Base-by-base conservation (phyloP, 805 yeast species). In the Candida golubevii region DNA sequence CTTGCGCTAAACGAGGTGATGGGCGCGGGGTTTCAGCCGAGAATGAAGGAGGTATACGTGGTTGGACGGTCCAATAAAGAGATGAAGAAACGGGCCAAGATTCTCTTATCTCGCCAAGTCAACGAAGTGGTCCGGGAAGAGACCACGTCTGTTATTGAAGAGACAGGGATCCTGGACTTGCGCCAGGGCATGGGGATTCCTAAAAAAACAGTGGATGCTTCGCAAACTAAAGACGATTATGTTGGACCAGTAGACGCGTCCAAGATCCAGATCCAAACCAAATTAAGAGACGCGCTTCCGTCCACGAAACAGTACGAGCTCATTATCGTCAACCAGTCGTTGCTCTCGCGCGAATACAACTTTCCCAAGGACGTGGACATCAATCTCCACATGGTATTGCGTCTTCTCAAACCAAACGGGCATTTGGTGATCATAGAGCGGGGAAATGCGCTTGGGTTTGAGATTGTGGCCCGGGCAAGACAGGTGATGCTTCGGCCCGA, bases 401-500 rank as follows among this genome's bases (percentile, higher is more conserved):
- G 73, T 13, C 65, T 85, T 13, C 65, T 90, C 37, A 76, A 79
- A 12, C 96, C 97, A 0, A 78, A 79, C 9, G 99, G 98, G 0
- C 82, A 82, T 46, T 63, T 91, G 10, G 82, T 89, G 1, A 60
- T 93, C 1, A 66, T 90, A 3, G 98, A 93, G 65, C 73, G 97
- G 50, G 99, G 99, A 3, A 86, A 85, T 44, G 88, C 97, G 0
- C 58, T 82, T 29, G 98, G 98, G 0, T 88, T 88, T 59, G 99
- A 93, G 63, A 73, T 80, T 3, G 76, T 89, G 45, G 95, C 96
- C 0, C 72, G 97, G 42, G 97, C 97, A 5, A 74, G 99, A 57
- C 97, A 91, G 61, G 66, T 88, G 4, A 79, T 88, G 77, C 67
- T 91, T n/a, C 79, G 98, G 53, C 97, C 97, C 0, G 95, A 85